Evolutionary conservation across 2,329 filamentous ascomycete genomes (phyloP).

Genomic region (Hypoxylon sp.): DNA sequence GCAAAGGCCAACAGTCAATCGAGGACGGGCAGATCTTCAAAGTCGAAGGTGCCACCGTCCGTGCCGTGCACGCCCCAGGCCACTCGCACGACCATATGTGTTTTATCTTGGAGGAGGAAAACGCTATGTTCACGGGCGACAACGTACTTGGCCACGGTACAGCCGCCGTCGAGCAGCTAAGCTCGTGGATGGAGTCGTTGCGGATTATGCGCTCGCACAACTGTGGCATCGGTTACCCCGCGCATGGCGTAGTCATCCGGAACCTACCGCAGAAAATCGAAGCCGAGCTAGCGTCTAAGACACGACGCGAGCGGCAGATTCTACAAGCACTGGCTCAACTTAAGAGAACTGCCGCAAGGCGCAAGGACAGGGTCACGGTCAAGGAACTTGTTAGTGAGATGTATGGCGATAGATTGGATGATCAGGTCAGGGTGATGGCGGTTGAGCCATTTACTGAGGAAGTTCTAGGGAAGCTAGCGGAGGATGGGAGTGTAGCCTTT

Average conservation of each 20-base stretch:
- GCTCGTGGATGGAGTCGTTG: conserved; percentile 76
- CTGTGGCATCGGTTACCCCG: conserved; percentile 80
- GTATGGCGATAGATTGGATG: conserved; percentile 58
- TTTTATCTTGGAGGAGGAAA: conserved; percentile 80
- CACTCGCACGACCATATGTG: conserved; percentile 87
- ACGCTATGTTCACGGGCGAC: conserved; percentile 88
- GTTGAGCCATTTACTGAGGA: conserved; percentile 62
- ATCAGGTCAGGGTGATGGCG: conserved; percentile 55
- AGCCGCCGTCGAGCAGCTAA: conserved; percentile 83
- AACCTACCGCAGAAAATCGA: conserved; percentile 79
- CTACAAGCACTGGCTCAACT: conserved; percentile 67
- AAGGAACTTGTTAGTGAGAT: conserved; percentile 60
- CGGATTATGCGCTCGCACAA: conserved; percentile 75
- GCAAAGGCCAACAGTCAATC: conserved; percentile 66
- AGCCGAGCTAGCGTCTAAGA: conserved; percentile 85
- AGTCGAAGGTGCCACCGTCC: conserved; percentile 58
- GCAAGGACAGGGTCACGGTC: conserved; percentile 55
- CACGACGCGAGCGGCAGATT: conserved; percentile 82
- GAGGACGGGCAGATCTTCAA: conserved; percentile 65
- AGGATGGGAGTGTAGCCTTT: conserved; percentile 61
- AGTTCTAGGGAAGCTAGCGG: conserved; percentile 60
- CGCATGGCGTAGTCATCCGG: conserved; percentile 83
- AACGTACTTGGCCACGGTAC: conserved; percentile 89
- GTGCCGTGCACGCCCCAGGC: conserved; percentile 64
- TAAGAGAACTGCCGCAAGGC: conserved; percentile 43